Conservation (phyloP, 768 basidiomycete genomes). For the Scleroderma citrinum region DNA sequence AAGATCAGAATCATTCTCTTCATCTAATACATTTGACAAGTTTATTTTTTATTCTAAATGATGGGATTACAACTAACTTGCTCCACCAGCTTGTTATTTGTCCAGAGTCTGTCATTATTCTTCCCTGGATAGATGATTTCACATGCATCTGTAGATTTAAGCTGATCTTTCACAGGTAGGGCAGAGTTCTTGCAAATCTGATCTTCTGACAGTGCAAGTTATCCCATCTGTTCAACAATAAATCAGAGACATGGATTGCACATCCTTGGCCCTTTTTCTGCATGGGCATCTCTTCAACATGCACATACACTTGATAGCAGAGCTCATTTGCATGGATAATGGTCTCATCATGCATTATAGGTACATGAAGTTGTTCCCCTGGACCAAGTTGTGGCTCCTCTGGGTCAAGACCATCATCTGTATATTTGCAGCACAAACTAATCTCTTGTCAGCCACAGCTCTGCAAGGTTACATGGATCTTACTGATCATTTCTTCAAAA, state of each 20-base stretch:
- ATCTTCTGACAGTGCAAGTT: constrained; percentile 9
- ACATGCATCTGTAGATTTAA: constrained; percentile 37
- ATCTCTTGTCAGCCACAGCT: not conserved
- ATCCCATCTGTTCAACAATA: constrained; percentile 11
- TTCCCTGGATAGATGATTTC: constrained; percentile 22
- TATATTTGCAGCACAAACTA: constrained; percentile 7
- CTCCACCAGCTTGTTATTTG: constrained; percentile 14
- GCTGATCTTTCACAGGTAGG: constrained; percentile 15
- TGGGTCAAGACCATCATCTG: constrained; percentile 6
- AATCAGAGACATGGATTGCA: constrained; percentile 17
- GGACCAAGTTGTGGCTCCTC: constrained; percentile 9
- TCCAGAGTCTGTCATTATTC: constrained; percentile 18
- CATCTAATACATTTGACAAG: not conserved
- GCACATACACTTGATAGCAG: constrained; percentile 11
- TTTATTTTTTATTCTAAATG: not conserved
- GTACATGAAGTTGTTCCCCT: constrained; percentile 11
- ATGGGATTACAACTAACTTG: not conserved
- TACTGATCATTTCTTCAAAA: constrained; percentile 4
- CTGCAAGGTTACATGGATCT: not conserved
- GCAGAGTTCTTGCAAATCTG: not conserved
- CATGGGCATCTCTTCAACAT: constrained; percentile 18
- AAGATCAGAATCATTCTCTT: constrained; percentile 14
- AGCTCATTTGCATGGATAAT: constrained; percentile 19
- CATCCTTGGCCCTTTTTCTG: constrained; percentile 23
- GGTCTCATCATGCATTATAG: constrained; percentile 18